A percentile compares a stretch with the other conserved stretches of the same genome.
These are phyloP conservation scores for Hymenotorrendiella dingleyae DNA, from an alignment of 2,329 filamentous ascomycete genomes.

Conservation along the genomic window DNA sequence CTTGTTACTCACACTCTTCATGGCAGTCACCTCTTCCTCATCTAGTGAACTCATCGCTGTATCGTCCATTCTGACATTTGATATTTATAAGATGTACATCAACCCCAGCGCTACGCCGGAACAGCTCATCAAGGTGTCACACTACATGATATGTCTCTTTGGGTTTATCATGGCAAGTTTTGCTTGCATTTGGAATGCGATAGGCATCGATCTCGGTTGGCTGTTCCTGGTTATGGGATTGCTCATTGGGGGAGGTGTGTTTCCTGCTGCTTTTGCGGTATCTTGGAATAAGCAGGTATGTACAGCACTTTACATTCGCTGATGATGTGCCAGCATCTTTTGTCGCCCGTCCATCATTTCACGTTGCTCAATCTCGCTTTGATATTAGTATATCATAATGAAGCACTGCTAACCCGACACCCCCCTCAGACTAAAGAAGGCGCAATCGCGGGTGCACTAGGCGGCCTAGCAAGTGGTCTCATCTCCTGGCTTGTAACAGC, in stretches of 20 bases:
- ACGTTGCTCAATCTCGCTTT: too few species aligned
- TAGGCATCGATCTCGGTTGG: slow-evolving; percentile 48
- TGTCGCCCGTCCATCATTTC: too few species aligned
- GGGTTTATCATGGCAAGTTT: slow-evolving; percentile 45
- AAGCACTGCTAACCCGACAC: too few species aligned
- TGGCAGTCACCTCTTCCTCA: slow-evolving; percentile 73
- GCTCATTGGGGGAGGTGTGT: slow-evolving; percentile 50
- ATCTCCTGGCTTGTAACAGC: slow-evolving; percentile 47
- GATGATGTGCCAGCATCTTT: too few species aligned
- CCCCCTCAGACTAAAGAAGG: slow-evolving; percentile 42
- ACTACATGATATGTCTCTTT: slow-evolving; percentile 47
- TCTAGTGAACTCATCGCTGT: slow-evolving; percentile 79
- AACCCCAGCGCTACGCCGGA: slow-evolving; percentile 58
- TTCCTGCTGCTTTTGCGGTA: slow-evolving; percentile 47
- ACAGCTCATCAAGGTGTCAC: slow-evolving; percentile 45
- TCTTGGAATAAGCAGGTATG: slow-evolving; percentile 45
- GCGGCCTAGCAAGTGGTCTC: slow-evolving; percentile 44
- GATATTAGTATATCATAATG: too few species aligned
- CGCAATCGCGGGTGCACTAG: slow-evolving; percentile 41
- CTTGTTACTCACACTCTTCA: slow-evolving; percentile 64
- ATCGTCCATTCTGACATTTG: slow-evolving; percentile 78
- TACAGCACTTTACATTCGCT: too few species aligned
- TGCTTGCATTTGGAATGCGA: slow-evolving; percentile 47
- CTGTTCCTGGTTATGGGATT: slow-evolving; percentile 47
- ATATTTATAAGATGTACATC: slow-evolving; percentile 79